Percentiles rank a stretch among this genome's conserved stretches.
These are phyloP conservation scores for Astrephomene gubernaculifera DNA, from an alignment of 139 green algal species.

Conservation along the genomic window DNA sequence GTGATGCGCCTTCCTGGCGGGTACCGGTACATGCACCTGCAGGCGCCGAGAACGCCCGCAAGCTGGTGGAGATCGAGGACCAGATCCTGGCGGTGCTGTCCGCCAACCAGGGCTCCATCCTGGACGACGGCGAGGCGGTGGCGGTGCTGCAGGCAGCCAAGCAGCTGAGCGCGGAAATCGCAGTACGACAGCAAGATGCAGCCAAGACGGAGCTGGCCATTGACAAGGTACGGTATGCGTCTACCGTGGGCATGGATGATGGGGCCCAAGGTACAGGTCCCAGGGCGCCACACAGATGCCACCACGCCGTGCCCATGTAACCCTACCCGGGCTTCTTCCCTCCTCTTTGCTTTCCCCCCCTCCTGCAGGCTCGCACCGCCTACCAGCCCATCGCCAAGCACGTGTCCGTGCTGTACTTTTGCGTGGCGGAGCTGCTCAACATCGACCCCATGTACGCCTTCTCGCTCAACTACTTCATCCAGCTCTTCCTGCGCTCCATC, in stretches of 20 bases:
- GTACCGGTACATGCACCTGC: too few species aligned
- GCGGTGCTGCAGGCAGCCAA: slow-evolving; percentile 63
- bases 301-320: too few species aligned
- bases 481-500: slow-evolving; percentile 70
- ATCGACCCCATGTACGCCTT: slow-evolving; percentile 85
- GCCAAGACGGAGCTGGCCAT: slow-evolving; percentile 72
- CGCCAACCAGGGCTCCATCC: slow-evolving; percentile 73
- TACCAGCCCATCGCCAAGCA: slow-evolving; percentile 70
- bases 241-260: too few species aligned
- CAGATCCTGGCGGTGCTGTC: slow-evolving; percentile 80
- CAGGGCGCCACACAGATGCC: too few species aligned
- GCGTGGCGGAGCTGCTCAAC: slow-evolving; percentile 67
- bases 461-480: slow-evolving; percentile 71
- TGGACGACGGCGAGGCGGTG: slow-evolving; percentile 82
- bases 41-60: slow-evolving; percentile 75
- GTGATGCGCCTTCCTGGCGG: too few species aligned
- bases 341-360: background rate
- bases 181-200: slow-evolving; percentile 71
- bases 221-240: slow-evolving; percentile 63
- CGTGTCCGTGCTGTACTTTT: slow-evolving; percentile 79
- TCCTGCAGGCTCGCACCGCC: slow-evolving; percentile 30
- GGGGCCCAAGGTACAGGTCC: too few species aligned
- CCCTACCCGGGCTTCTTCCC: background rate
- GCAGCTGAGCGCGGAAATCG: slow-evolving; percentile 80
- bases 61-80: slow-evolving; percentile 86